These are phyloP conservation scores for Phycomyces nitens DNA, from an alignment of 192 early-diverging fungal genomes.

Conservation along the genomic window DNA sequence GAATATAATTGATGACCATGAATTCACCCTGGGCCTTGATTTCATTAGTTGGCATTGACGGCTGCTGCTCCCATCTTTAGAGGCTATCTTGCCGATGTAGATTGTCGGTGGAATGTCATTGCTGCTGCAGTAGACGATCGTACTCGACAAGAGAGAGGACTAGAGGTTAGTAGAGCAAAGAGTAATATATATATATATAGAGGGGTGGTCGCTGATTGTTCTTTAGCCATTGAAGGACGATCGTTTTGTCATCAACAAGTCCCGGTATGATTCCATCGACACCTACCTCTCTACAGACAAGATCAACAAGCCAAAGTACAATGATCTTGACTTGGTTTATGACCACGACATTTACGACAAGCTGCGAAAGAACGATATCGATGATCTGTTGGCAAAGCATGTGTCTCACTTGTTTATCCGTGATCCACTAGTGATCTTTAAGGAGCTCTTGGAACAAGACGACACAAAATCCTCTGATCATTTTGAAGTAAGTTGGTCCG, in stretches of 20 bases:
- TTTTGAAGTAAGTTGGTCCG: slow-evolving; percentile 84
- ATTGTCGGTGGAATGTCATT: slow-evolving; percentile 98
- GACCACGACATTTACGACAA: slow-evolving; percentile 76
- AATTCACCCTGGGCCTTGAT: too few relatives aligned
- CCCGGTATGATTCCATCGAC: slow-evolving; percentile 94
- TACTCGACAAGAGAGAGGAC: slow-evolving; percentile 85
- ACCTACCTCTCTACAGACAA: slow-evolving; percentile 75
- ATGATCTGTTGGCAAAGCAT: slow-evolving; percentile 86
- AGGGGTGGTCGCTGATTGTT: not conserved
- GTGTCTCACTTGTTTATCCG: slow-evolving; percentile 96
- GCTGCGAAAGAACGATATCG: slow-evolving; percentile 73
- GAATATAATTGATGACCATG: too few relatives aligned
- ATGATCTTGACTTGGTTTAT: slow-evolving; percentile 83
- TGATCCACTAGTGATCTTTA: slow-evolving; percentile 93
- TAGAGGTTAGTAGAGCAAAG: slow-evolving; percentile 43
- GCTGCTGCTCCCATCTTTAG: slow-evolving; percentile 91
- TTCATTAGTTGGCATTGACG: slow-evolving; percentile 72
- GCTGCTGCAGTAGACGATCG: slow-evolving; percentile 90
- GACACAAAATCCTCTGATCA: slow-evolving; percentile 86
- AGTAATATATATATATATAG: not conserved
- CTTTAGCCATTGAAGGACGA: slow-evolving; percentile 63
- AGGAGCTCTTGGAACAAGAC: slow-evolving; percentile 86
- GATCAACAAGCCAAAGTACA: slow-evolving; percentile 83
- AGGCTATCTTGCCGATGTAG: slow-evolving; percentile 92
- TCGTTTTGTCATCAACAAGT: slow-evolving; percentile 87